Evolutionary conservation across 108 stramenopile genomes (phyloP).

Genomic region (Thalassiosira profunda): DNA sequence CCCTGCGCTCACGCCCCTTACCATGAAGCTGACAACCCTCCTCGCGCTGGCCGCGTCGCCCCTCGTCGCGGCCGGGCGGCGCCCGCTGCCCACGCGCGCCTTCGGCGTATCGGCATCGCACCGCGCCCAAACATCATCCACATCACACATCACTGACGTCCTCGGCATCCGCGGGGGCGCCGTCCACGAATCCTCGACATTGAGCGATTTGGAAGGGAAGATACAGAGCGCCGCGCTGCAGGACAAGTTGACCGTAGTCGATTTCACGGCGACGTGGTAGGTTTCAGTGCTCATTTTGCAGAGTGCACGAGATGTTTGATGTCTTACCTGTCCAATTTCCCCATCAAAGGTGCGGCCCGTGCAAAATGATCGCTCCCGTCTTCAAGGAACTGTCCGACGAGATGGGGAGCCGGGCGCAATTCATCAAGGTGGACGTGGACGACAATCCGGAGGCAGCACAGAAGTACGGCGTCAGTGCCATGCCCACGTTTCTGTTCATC

Average conservation of each 20-base stretch:
- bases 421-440: slow-evolving; percentile 94
- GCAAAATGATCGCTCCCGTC: slow-evolving; percentile 88
- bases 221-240: slow-evolving; percentile 68
- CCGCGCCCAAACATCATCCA: background rate
- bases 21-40: too few species aligned
- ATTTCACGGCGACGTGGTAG: slow-evolving; percentile 86
- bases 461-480: slow-evolving; percentile 83
- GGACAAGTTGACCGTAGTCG: slow-evolving; percentile 78
- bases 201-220: slow-evolving; percentile 67
- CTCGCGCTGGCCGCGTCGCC: too few species aligned
- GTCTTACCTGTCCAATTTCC: too few species aligned
- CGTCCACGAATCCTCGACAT: slow-evolving; percentile 64
- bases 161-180: slow-evolving; percentile 69
- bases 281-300: too few species aligned
- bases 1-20: too few species aligned
- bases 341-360: slow-evolving; percentile 92
- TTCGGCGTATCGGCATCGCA: background rate
- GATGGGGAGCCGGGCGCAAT: slow-evolving; percentile 54
- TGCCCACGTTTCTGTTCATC: slow-evolving; percentile 94
- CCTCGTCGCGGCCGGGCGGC: too few species aligned
- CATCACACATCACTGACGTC: background rate
- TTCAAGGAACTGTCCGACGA: slow-evolving; percentile 76
- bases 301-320: too few species aligned
- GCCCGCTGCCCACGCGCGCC: too few species aligned
- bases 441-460: slow-evolving; percentile 86